phyloP scores from a whole-genome alignment of 2,329 filamentous ascomycete species.

The Rhytidhysteron rufulum region DNA sequence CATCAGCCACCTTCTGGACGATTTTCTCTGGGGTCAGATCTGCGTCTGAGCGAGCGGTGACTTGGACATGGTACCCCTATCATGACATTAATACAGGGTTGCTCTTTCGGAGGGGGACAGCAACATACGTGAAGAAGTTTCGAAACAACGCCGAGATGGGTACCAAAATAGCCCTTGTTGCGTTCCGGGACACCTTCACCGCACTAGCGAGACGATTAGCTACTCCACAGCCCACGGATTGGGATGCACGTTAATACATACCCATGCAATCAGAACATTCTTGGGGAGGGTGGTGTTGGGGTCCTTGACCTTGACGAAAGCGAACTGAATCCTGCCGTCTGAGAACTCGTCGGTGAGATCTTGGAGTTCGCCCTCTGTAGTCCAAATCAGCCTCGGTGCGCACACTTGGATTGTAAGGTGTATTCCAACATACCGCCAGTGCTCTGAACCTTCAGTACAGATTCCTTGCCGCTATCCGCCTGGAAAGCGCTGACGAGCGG shows the following conservation, averaged over 20 bases:
- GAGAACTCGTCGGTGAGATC: slow-evolving; percentile 95
- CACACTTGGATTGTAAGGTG: slow-evolving; percentile 3
- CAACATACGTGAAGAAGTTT: slow-evolving; percentile 75
- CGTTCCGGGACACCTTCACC: slow-evolving; percentile 96
- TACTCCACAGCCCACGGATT: no score
- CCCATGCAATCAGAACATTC: slow-evolving; percentile 88
- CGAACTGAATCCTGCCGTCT: slow-evolving; percentile 94
- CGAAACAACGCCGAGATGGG: slow-evolving; percentile 81
- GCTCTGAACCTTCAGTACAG: slow-evolving; percentile 87
- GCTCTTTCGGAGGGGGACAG: slow-evolving; percentile 6
- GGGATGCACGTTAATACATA: slow-evolving; percentile 30
- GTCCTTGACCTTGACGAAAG: slow-evolving; percentile 94
- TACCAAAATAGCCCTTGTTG: slow-evolving; percentile 98
- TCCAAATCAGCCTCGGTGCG: slow-evolving; percentile 18
- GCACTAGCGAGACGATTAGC: slow-evolving; percentile 51
- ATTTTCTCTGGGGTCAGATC: slow-evolving; percentile 86
- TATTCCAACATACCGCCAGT: slow-evolving; percentile 66
- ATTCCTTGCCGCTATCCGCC: slow-evolving; percentile 80
- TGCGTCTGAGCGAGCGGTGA: slow-evolving; percentile 86
- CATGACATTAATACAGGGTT: neutral
- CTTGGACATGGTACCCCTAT: slow-evolving; percentile 90
- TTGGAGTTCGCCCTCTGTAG: slow-evolving; percentile 77
- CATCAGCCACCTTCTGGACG: slow-evolving; percentile 88
- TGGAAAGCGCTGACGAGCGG: slow-evolving; percentile 92
- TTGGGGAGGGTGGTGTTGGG: slow-evolving; percentile 88